Evolutionary conservation across 108 stramenopile species (phyloP).

Genomic region (Skeletonema costatum): DNA sequence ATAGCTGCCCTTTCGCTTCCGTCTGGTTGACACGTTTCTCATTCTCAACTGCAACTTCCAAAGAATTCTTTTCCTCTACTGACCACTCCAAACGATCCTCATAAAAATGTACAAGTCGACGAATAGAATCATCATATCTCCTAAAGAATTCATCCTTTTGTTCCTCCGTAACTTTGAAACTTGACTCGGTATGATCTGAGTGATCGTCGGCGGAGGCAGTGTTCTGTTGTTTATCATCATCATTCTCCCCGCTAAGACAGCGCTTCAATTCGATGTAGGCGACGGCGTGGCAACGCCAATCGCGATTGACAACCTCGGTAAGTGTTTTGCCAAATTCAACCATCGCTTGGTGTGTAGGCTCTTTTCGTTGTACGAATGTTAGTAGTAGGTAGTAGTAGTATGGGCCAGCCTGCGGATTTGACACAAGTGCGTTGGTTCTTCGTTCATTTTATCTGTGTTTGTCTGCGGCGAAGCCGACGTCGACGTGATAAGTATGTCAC

Average conservation of each 20-base stretch:
- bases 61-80: slow-evolving; percentile 41
- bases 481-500: too few species aligned
- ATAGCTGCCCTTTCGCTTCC: background rate
- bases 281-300: slow-evolving; percentile 46
- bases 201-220: slow-evolving; percentile 1
- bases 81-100: slow-evolving; percentile 63
- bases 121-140: slow-evolving; percentile 47
- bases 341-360: background rate
- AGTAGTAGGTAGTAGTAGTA: too few species aligned
- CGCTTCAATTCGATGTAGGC: slow-evolving; percentile 43
- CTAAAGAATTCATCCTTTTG: slow-evolving; percentile 46
- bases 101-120: slow-evolving; percentile 60
- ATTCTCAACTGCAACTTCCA: slow-evolving; percentile 58
- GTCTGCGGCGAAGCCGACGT: too few species aligned
- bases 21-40: slow-evolving; percentile 32
- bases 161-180: slow-evolving; percentile 8
- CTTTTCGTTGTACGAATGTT: too few species aligned
- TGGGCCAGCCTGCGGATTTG: too few species aligned
- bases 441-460: too few species aligned
- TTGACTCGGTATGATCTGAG: slow-evolving; percentile 41
- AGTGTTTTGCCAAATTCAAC: slow-evolving; percentile 42
- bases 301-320: slow-evolving; percentile 41
- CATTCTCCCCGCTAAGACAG: slow-evolving; percentile 1
- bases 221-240: background rate
- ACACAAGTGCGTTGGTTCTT: too few species aligned